Base-by-base conservation (phyloP, 345 rosid genomes). In the Corchorus olitorius region DNA sequence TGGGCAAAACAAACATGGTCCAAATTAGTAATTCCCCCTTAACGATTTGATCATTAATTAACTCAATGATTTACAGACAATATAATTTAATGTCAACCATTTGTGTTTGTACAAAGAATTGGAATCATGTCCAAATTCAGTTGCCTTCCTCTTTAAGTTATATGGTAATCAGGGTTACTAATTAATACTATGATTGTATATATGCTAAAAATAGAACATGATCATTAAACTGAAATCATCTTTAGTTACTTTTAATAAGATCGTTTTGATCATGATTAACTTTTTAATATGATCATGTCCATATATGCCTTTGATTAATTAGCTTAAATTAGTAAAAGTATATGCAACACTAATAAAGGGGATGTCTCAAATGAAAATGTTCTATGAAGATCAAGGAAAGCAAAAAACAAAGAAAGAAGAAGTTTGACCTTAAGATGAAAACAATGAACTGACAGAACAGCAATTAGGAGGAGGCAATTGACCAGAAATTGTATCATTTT, bases 61-160 rank as follows among this genome's bases (percentile, higher is more conserved):
- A 39, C 43, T 39, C 60, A 70, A 50, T 70, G 14, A 64, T 64
- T 64, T 39, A 16, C 5, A 8, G 6, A 14, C 43, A 35, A 39
- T 6, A 45, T 41, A 4, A 4, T 8, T 45, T 45, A 7, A 45
- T 45, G 48, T 45, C 48, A 45, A 7, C 48, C 48, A 45, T 45
- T 45, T 45, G 9, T 45, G 48, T 39, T 4, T 39, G 6, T 39
- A 39, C 43, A 39, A 39, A 39, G 43, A 6, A 39, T 41, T 65
- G 33, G 41, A 65, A 65, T 65, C 34, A 41, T 65, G 49, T 15
- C 66, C 19, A 62, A 62, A 6, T 34, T 62, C 33, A 43, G 1
- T 43, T 10, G 67, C 45, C 49, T 41, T 65, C 69, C 19, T 45
- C 48, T 65, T 41, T 43, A 65, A 65, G 50, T 41, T 65, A 39